Evolutionary conservation across 257 asterid genomes (phyloP).

Genomic region (Paulownia fortunei): DNA sequence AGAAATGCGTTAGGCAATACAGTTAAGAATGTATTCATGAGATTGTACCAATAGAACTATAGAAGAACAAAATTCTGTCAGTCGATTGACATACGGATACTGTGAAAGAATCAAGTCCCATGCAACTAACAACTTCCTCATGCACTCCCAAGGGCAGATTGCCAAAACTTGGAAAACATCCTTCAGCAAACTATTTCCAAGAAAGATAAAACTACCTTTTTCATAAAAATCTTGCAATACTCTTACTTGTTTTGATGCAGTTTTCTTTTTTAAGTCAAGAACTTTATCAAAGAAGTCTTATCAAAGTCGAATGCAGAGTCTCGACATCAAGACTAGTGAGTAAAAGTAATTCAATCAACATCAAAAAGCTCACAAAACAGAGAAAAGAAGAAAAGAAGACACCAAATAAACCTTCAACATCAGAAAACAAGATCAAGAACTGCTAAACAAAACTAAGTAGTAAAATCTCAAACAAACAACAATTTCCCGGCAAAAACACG

Average conservation of each 20-base stretch:
- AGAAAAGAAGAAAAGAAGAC: not conserved
- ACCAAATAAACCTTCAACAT: not conserved
- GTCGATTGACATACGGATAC: not conserved
- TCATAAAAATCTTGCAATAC: not conserved
- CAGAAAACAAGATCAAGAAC: not conserved
- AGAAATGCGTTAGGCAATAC: not conserved
- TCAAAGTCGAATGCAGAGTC: not conserved
- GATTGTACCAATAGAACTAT: not conserved
- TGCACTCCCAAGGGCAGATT: not conserved
- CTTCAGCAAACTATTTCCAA: slow-evolving; percentile 9
- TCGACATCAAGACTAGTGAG: not conserved
- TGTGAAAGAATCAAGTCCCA: not conserved
- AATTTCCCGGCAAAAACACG: not conserved
- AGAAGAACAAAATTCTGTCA: not conserved
- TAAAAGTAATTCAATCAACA: slow-evolving; percentile 2
- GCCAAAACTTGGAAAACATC: not conserved
- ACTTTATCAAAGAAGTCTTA: not conserved
- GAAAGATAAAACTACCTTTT: not conserved
- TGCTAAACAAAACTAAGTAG: not conserved
- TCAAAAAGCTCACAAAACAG: not conserved
- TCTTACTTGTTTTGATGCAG: not conserved
- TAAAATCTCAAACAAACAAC: not conserved
- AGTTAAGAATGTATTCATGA: not conserved
- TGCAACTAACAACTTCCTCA: not conserved
- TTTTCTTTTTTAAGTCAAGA: not conserved